These are phyloP conservation scores for Kluyveromyces marxianus DNA, from an alignment of 1,139 yeast species.

Conservation along the genomic window DNA sequence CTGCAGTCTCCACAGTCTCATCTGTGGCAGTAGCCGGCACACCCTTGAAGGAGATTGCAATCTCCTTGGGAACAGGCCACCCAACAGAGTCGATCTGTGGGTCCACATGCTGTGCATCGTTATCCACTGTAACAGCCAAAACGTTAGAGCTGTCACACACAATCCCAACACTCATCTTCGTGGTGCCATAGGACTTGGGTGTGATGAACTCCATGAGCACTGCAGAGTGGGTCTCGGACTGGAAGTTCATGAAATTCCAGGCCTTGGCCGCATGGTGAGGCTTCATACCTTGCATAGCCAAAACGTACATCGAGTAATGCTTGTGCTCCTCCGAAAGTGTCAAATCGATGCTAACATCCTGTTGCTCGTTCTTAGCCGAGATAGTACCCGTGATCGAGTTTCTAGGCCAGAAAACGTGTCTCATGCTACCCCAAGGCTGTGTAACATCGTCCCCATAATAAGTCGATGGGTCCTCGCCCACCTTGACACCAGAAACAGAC, in stretches of 20 bases:
- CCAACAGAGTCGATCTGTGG: conserved; percentile 68
- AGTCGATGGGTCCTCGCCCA: conserved; percentile 82
- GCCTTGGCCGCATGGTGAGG: conserved; percentile 98
- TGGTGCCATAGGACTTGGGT: conserved; percentile 79
- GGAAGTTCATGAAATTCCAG: conserved; percentile 93
- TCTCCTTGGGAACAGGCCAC: conserved; percentile 78
- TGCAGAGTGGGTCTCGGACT: conserved; percentile 64
- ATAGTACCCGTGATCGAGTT: conserved; percentile 62
- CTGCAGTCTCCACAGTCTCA: conserved; percentile 32
- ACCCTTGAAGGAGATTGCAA: conserved; percentile 53
- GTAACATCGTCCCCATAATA: conserved; percentile 72
- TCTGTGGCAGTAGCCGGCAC: conserved; percentile 36
- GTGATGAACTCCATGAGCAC: conserved; percentile 94
- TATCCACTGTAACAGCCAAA: conserved; percentile 58
- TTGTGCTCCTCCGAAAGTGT: conserved; percentile 27
- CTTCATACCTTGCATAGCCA: conserved; percentile 99
- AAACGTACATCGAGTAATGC: conserved; percentile 76
- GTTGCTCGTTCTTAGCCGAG: conserved; percentile 12
- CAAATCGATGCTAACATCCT: conserved; percentile 17
- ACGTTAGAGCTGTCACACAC: conserved; percentile 58
- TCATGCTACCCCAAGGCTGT: conserved; percentile 96
- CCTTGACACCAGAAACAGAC: conserved; percentile 75
- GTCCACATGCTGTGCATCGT: conserved; percentile 56
- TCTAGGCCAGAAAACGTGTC: conserved; percentile 96
- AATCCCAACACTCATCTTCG: conserved; percentile 75